Conservation (phyloP, 441 rosid genomes). For the Gossypium gossypioides region DNA sequence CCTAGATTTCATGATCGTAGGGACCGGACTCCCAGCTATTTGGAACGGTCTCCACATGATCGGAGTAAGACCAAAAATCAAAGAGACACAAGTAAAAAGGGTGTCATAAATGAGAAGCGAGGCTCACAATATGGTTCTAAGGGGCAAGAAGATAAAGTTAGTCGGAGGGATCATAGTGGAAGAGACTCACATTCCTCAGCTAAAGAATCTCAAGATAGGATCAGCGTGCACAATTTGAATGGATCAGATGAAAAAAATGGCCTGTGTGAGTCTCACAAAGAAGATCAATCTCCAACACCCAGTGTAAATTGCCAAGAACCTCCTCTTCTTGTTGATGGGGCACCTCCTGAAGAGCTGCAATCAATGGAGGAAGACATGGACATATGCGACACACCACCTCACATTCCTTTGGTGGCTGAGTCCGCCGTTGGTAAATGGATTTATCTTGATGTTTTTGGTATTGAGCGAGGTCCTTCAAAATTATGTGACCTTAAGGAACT, state of each 20-base stretch:
- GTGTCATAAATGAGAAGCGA: conserved; percentile 48
- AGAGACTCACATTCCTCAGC: conserved; percentile 32
- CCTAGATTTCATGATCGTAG: conserved; percentile 53
- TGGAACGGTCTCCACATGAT: conserved; percentile 58
- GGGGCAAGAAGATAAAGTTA: conserved; percentile 51
- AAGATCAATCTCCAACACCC: conserved; percentile 39
- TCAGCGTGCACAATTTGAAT: conserved; percentile 22
- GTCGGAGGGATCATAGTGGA: conserved; percentile 39
- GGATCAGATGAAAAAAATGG: conserved; percentile 41
- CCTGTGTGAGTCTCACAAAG: conserved; percentile 39
- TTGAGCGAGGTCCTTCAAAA: conserved; percentile 80
- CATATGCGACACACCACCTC: conserved; percentile 96
- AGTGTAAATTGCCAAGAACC: conserved; percentile 33
- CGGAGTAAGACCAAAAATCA: conserved; percentile 38
- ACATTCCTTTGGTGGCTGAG: conserved; percentile 53
- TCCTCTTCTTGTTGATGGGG: conserved; percentile 34
- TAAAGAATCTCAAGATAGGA: conserved; percentile 56
- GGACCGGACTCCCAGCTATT: conserved; percentile 51
- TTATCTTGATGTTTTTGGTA: conserved; percentile 84
- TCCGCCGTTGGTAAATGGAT: conserved; percentile 73
- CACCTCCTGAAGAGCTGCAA: conserved; percentile 57
- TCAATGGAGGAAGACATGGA: conserved; percentile 99
- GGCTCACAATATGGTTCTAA: conserved; percentile 37
- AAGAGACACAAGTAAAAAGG: conserved; percentile 48
- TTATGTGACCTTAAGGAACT: conserved; percentile 70